Percentiles rank a stretch among this genome's conserved stretches.
Conservation (phyloP, 108 stramenopile genomes). For the Skeletonema tropicum region DNA sequence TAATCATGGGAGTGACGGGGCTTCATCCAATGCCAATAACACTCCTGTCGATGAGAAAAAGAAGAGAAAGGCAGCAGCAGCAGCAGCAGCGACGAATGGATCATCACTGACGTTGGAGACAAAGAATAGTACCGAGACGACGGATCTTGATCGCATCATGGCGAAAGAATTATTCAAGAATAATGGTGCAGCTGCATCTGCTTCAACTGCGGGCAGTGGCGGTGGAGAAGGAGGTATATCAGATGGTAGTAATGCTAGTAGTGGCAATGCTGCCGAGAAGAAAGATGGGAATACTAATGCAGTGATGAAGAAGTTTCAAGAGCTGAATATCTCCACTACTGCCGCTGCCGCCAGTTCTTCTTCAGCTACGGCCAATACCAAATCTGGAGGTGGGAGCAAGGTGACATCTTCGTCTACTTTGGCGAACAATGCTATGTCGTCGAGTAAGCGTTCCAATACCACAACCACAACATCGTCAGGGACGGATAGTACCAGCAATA, state of each 20-base stretch:
- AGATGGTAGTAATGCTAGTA: neutral
- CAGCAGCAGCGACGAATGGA: neutral
- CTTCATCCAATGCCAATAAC: too few relatives aligned
- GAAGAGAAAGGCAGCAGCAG: neutral
- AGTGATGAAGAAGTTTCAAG: neutral
- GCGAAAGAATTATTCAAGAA: constrained; percentile 41
- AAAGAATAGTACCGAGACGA: constrained; percentile 16
- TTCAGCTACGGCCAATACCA: neutral
- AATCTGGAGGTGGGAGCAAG: constrained; percentile 2
- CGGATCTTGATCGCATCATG: constrained; percentile 48
- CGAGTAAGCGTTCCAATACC: neutral
- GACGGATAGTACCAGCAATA: neutral
- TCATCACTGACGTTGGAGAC: neutral
- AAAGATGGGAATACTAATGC: neutral
- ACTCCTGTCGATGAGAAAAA: neutral
- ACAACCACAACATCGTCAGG: neutral
- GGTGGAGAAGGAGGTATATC: neutral
- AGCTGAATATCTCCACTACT: neutral
- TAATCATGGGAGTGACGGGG: neutral
- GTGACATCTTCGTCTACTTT: neutral
- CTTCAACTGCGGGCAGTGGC: neutral
- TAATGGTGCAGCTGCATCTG: neutral
- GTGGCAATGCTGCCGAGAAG: neutral
- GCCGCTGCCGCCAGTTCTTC: neutral
- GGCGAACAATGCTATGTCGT: neutral